Base-by-base conservation (phyloP, 164 flowering plant genomes). In the Magnolia kwangsiensis region DNA sequence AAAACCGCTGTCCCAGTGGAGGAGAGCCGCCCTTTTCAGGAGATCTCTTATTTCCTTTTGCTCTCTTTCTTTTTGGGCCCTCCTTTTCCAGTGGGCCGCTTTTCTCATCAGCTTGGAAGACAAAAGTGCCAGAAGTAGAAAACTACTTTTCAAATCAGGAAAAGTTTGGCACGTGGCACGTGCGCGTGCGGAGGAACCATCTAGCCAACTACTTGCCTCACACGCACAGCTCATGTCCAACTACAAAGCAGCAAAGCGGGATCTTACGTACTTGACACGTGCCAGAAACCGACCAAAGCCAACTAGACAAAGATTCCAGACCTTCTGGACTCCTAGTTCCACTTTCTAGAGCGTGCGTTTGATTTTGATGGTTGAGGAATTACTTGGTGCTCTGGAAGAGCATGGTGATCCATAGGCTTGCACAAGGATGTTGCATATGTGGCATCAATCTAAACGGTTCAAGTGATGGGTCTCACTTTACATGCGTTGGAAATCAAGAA, bases 151-250 rank as follows among this genome's bases (percentile, higher is more conserved):
- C 13, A 66, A 66, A 21, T 24, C 14, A 9, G 31, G 7, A 66
- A 69, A 37, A 69, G 71, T 9, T 14, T 11, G 50, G 50, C 20
- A 29, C 50, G n/a, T 16, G 71, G 50, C 20, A 69, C 50, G 23
- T 69, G 71, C 71, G 16, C 18, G 69, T 27, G 69, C 69, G 37
- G 27, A 66, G 10, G 18, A 37, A 11, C 69, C 14, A 31, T 14
- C 4, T 27, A 29, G 71, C 50, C 51, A 69, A 37, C 69, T 24
- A 20, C 69, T 66, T 24, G 5, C 51, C 49, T 11, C 50, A 31
- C 71, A 16, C 71, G 50, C 71, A 69, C 71, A 69, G 71, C 71
- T 69, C 71, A 69, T 37, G 71, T 64, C 71, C 50, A 37, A 29
- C 71, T 16, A 19, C 71, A 31, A 29, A 29, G 19, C 13, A 13